Percentiles rank a stretch among this genome's conserved stretches.
Evolutionary conservation across 2,329 filamentous ascomycete genomes (phyloP).

Genomic region (Talaromyces marneffei): DNA sequence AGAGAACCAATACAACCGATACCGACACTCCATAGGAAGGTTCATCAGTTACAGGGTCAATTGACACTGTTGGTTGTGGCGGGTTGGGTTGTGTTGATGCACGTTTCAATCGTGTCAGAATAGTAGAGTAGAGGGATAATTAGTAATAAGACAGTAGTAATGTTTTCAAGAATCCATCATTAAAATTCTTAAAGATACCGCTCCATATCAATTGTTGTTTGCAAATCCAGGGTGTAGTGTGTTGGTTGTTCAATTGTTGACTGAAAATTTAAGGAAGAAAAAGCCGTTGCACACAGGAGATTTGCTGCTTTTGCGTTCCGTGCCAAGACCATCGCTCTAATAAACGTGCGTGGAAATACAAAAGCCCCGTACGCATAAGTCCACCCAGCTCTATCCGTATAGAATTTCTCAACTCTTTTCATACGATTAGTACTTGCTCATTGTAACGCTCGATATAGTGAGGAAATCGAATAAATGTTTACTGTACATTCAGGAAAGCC

Average conservation of each 20-base stretch:
- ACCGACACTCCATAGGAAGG: slow-evolving; percentile 70
- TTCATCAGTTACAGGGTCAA: slow-evolving; percentile 54
- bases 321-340: neutral
- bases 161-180: neutral
- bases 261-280: neutral
- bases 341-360: neutral
- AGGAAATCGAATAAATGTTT: neutral
- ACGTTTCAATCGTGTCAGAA: neutral
- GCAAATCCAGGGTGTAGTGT: neutral
- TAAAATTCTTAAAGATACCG: neutral
- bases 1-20: slow-evolving; percentile 55
- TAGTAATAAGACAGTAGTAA: neutral
- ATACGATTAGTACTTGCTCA: neutral
- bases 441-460: neutral
- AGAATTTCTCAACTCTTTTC: neutral
- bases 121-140: neutral
- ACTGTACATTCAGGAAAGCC: neutral
- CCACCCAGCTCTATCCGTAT: neutral
- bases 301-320: neutral
- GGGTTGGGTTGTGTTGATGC: slow-evolving; percentile 18
- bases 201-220: neutral
- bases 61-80: slow-evolving; percentile 50
- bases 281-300: neutral
- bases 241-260: neutral
- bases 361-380: neutral